Evolutionary conservation across 306 rosid genomes (phyloP).

Genomic region (Glycyrrhiza uralensis): DNA sequence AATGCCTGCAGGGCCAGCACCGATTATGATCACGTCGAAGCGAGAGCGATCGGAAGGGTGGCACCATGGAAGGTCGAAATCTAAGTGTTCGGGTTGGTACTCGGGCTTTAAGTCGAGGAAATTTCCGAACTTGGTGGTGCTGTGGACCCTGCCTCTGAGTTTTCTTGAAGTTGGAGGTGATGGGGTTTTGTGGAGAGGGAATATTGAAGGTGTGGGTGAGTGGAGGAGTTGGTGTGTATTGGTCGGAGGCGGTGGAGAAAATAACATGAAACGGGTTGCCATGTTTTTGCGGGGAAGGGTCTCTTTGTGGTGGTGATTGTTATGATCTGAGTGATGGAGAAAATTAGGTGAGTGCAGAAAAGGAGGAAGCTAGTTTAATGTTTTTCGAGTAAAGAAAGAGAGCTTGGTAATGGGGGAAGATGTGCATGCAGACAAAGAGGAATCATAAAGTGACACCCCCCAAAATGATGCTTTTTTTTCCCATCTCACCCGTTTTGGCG

Average conservation of each 20-base stretch:
- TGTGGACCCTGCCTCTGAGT: conserved; percentile 5
- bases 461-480: conserved; percentile 29
- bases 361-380: background rate
- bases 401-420: conserved; percentile 1
- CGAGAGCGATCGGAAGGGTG: conserved; percentile 40
- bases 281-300: conserved; percentile 21
- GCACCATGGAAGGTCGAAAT: conserved; percentile 57
- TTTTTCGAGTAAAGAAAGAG: background rate
- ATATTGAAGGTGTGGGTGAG: conserved; percentile 18
- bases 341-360: background rate
- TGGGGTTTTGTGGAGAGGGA: conserved; percentile 14
- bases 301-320: background rate
- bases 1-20: conserved; percentile 81
- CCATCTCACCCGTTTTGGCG: background rate
- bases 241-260: conserved; percentile 31
- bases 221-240: conserved; percentile 22
- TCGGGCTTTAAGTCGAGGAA: conserved; percentile 66
- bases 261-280: conserved; percentile 33
- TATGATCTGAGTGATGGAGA: conserved; percentile 8
- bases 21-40: conserved; percentile 62
- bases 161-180: conserved; percentile 32
- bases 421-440: conserved; percentile 37
- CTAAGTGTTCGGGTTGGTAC: conserved; percentile 31
- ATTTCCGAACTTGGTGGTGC: conserved; percentile 46
- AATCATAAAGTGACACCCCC: conserved; percentile 12